Percentiles rank a stretch among this genome's conserved stretches.
Conservation (phyloP, 768 basidiomycete species). For the Kwoniella dejecticola region DNA sequence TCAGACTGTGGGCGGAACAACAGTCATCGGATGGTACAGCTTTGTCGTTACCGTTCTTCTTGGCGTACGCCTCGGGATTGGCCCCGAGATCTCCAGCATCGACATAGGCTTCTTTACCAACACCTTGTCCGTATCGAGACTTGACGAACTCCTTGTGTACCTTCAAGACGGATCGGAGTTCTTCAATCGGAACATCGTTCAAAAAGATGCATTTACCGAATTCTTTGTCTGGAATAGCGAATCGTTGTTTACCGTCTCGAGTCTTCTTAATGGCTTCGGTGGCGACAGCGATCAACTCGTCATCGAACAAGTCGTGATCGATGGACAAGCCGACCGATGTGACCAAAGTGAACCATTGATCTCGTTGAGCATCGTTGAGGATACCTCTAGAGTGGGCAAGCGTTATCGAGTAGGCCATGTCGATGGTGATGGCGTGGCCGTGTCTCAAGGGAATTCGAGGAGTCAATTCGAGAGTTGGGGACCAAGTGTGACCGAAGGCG, state of each 20-base stretch:
- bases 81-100: slow-evolving; percentile 55
- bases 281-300: slow-evolving; percentile 50
- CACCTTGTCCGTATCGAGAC: slow-evolving; percentile 46
- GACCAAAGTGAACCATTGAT: slow-evolving; percentile 54
- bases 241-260: slow-evolving; percentile 54
- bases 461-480: slow-evolving; percentile 54
- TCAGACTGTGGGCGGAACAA: slow-evolving; percentile 35
- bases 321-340: slow-evolving; percentile 54
- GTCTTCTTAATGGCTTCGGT: slow-evolving; percentile 55
- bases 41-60: slow-evolving; percentile 18
- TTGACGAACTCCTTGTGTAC: slow-evolving; percentile 54
- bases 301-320: slow-evolving; percentile 54
- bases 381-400: slow-evolving; percentile 54
- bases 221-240: slow-evolving; percentile 54
- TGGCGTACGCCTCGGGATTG: slow-evolving; percentile 47
- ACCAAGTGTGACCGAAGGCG: slow-evolving; percentile 56
- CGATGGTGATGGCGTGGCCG: slow-evolving; percentile 56
- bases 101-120: slow-evolving; percentile 55
- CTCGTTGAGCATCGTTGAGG: slow-evolving; percentile 53
- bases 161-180: slow-evolving; percentile 50
- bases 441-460: slow-evolving; percentile 55
- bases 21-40: slow-evolving; percentile 23
- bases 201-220: slow-evolving; percentile 56
- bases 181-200: slow-evolving; percentile 55
- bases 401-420: slow-evolving; percentile 57